These are phyloP conservation scores for Epichloe sibirici DNA, from an alignment of 2,329 filamentous ascomycete genomes.

Conservation along the genomic window DNA sequence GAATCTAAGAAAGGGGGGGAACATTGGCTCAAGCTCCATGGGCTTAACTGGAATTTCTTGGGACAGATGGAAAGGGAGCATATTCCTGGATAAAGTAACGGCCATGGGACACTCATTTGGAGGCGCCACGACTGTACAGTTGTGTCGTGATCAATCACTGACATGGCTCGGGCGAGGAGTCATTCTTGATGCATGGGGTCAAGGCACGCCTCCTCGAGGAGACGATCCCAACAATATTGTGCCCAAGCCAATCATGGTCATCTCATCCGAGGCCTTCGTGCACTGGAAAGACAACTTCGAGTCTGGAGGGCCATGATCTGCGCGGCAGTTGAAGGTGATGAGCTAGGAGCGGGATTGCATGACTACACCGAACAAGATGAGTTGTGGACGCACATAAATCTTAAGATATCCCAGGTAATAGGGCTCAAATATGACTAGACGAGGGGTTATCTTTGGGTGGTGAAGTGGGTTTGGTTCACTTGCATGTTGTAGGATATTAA, in stretches of 20 bases:
- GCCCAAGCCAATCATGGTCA: slow-evolving; percentile 44
- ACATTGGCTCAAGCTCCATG: slow-evolving; percentile 44
- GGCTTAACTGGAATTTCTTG: slow-evolving; percentile 45
- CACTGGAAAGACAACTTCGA: slow-evolving; percentile 54
- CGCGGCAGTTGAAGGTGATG: slow-evolving; percentile 1
- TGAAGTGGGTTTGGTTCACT: neutral
- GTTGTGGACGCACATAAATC: slow-evolving; percentile 14
- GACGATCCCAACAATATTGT: slow-evolving; percentile 32
- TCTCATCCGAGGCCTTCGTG: slow-evolving; percentile 59
- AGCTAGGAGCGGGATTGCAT: slow-evolving; percentile 8
- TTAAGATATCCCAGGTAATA: slow-evolving; percentile 5
- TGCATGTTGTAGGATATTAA: neutral
- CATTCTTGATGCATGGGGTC: slow-evolving; percentile 54
- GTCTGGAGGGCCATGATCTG: slow-evolving; percentile 14
- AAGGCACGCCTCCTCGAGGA: slow-evolving; percentile 31
- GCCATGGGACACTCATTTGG: slow-evolving; percentile 56
- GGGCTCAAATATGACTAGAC: neutral
- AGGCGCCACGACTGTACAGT: slow-evolving; percentile 49
- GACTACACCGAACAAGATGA: slow-evolving; percentile 12
- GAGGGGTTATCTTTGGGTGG: neutral
- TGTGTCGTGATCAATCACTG: slow-evolving; percentile 41
- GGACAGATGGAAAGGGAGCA: slow-evolving; percentile 41
- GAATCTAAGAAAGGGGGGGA: slow-evolving; percentile 44
- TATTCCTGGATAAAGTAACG: slow-evolving; percentile 45
- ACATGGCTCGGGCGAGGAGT: slow-evolving; percentile 49